phyloP scores from a whole-genome alignment of 2,329 filamentous ascomycete genomes.

The Fusarium nisikadoi region DNA sequence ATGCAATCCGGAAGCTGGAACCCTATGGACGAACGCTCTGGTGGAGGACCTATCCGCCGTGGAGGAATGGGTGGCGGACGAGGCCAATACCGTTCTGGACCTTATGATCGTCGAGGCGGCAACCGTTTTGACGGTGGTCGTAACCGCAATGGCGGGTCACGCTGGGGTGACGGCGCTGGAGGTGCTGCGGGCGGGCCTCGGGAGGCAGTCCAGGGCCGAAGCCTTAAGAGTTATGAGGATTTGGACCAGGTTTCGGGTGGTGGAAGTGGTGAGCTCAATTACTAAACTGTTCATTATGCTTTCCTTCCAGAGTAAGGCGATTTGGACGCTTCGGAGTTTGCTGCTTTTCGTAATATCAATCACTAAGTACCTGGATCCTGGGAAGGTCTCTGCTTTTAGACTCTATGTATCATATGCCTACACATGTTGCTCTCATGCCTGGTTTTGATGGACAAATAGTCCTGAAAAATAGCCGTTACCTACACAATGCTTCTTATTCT shows the following conservation, averaged over 20 bases:
- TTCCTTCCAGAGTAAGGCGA: background rate
- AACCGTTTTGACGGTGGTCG: slow-evolving; percentile 63
- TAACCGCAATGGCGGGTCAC: slow-evolving; percentile 62
- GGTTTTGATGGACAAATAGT: background rate
- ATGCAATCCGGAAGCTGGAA: slow-evolving; percentile 63
- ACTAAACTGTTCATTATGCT: slow-evolving; percentile 62
- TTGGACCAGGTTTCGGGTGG: slow-evolving; percentile 84
- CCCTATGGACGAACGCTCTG: slow-evolving; percentile 64
- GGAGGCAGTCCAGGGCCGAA: slow-evolving; percentile 92
- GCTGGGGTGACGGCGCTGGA: slow-evolving; percentile 81
- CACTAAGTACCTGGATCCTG: slow-evolving; percentile 20
- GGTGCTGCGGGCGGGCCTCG: slow-evolving; percentile 83
- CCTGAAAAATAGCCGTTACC: slow-evolving; percentile 3
- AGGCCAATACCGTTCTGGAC: slow-evolving; percentile 72
- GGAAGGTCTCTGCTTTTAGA: slow-evolving; percentile 11
- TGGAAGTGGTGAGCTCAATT: slow-evolving; percentile 88
- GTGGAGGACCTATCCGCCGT: slow-evolving; percentile 78
- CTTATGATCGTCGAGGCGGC: slow-evolving; percentile 76
- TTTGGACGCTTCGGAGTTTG: slow-evolving; percentile 26
- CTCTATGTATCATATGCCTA: slow-evolving; percentile 40
- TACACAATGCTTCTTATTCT: slow-evolving; percentile 1
- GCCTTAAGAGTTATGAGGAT: slow-evolving; percentile 96
- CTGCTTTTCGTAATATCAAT: slow-evolving; percentile 27
- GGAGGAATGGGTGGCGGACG: slow-evolving; percentile 65
- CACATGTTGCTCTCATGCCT: slow-evolving; percentile 12